These are phyloP conservation scores for Penicillium sp. DNA, from an alignment of 2,329 filamentous ascomycete genomes.

Conservation along the genomic window DNA sequence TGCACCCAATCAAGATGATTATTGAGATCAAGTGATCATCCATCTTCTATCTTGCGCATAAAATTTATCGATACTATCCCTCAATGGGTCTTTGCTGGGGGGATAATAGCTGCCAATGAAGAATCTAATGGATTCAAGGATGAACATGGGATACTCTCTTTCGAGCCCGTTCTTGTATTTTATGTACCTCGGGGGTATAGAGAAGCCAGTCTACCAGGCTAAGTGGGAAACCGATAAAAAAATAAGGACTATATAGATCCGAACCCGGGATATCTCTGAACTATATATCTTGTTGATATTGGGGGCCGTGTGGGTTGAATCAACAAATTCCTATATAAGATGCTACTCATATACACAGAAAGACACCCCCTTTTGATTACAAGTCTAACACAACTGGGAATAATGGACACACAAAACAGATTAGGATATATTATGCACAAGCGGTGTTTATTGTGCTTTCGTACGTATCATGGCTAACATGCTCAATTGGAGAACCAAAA, in stretches of 20 bases:
- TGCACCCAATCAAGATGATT: not conserved
- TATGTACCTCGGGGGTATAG: too few species aligned
- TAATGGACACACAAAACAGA: not conserved
- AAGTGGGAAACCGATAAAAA: not conserved
- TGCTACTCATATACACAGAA: not conserved
- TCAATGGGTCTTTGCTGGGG: not conserved
- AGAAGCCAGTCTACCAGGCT: accelerated
- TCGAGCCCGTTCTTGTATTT: not conserved
- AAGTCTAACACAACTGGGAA: not conserved
- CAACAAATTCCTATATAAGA: not conserved
- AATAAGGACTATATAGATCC: not conserved
- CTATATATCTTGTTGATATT: not conserved
- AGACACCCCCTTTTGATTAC: not conserved
- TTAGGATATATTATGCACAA: not conserved
- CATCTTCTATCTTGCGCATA: not conserved
- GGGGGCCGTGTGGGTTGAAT: not conserved
- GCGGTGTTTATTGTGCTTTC: not conserved
- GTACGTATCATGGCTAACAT: not conserved
- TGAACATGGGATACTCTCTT: not conserved
- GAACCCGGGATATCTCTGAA: not conserved
- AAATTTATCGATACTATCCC: not conserved
- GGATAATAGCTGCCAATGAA: not conserved
- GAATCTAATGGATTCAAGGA: not conserved
- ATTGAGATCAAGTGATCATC: not conserved
- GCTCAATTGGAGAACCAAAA: not conserved